phyloP scores from a whole-genome alignment of 2,329 filamentous ascomycete genomes.

The Emergomyces africanus region DNA sequence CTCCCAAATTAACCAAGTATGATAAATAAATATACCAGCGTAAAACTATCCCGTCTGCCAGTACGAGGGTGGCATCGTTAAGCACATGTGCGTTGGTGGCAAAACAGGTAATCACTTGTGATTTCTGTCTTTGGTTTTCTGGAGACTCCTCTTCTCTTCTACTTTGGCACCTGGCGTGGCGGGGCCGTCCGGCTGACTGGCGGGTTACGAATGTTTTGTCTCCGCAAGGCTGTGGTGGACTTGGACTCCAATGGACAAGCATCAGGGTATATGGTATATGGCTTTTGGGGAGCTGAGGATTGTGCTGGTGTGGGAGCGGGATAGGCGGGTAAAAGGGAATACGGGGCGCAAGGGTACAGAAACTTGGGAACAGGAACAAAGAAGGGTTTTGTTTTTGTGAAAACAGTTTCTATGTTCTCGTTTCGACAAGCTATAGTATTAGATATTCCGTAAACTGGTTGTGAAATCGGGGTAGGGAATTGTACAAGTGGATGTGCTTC shows the following conservation, averaged over 20 bases:
- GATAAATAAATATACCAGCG: neutral
- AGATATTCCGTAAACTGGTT: neutral
- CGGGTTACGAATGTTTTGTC: conserved; percentile 20
- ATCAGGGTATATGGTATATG: conserved; percentile 12
- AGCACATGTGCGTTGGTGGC: conserved; percentile 29
- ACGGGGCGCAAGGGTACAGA: neutral
- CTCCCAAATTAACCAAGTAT: neutral
- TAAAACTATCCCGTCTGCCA: conserved; percentile 23
- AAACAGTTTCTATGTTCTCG: neutral
- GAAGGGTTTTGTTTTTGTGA: neutral
- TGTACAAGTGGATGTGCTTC: neutral
- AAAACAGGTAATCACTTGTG: conserved; percentile 25
- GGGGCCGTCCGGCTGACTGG: conserved; percentile 13
- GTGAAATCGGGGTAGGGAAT: no score
- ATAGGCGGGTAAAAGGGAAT: conserved; percentile 9
- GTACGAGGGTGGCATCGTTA: conserved; percentile 31
- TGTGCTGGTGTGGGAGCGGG: conserved; percentile 13
- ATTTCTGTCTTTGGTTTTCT: conserved; percentile 33
- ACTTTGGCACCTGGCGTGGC: conserved; percentile 33
- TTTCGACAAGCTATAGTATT: neutral
- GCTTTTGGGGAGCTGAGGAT: conserved; percentile 14
- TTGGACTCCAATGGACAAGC: conserved; percentile 10
- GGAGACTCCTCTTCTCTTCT: conserved; percentile 23
- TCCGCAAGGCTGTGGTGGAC: conserved; percentile 15
- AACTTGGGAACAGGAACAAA: neutral